Evolutionary conservation across 2,329 filamentous ascomycete species (phyloP), one percentile per base, ranked within the genome.

Genomic region (Aspergillus sp.): DNA sequence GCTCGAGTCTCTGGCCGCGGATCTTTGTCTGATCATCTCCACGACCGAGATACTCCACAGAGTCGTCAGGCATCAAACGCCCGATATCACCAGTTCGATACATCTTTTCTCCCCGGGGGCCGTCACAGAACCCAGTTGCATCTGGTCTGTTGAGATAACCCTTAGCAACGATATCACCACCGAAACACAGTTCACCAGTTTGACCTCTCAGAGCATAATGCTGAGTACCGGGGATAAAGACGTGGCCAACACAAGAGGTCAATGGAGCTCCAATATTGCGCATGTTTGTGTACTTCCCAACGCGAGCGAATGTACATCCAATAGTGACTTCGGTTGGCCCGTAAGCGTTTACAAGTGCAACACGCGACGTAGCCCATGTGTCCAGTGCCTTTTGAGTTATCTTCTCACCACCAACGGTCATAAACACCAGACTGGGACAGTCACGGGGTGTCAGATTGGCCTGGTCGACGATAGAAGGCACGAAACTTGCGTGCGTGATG

Each of bases 51-150:
- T 93, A 90, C 6, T 90, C 73, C 3, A 95, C 76, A 0, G 85
- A 87, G 0, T 87, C 87, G 62, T 94, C 88, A 0, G 83, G 77
- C 9, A 95, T 81, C 73, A 95, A 82, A 14, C 89, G 80, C 0
- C 90, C 91, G 58, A 92, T 78, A 63, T 96, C 91, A 0, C 91
- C 91, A 32, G 87, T 90, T 3, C 89, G 82, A 62, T 95, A 95
- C 1, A 95, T 74, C 1, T 84, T 61, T 19, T 56, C 54, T 1
- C 62, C 63, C 6, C 58, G 36, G 4, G 57, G 57, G 0, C 56
- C 56, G 4, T 44, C 50, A 3, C 59, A 43, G 16, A 64, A 65
- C 0, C 62, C 63, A 9, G 52, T 54, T 6, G 61, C 63, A 52
- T 67, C 64, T 8, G 65, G 58, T n/a, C 63, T 55, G 35, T 67